phyloP scores from a whole-genome alignment of 1,284 basidiomycete species.

The Ustilago sp. region DNA sequence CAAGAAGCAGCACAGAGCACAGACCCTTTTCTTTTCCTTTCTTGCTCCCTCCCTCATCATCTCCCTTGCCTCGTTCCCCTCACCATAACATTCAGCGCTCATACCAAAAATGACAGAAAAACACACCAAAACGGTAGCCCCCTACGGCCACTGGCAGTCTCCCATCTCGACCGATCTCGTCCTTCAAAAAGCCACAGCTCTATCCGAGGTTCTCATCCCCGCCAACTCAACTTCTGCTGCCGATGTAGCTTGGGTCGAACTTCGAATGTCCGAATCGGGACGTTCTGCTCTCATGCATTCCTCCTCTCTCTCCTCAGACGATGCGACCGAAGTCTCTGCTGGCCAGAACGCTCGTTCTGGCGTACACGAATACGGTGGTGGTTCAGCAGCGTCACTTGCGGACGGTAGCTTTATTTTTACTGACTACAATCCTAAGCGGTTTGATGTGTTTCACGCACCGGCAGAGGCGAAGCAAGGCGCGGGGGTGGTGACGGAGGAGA shows the following conservation, averaged over 20 bases:
- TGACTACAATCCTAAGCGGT: slow-evolving; percentile 48
- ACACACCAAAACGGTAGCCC: slow-evolving; percentile 41
- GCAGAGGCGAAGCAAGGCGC: slow-evolving; percentile 69
- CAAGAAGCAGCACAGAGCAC: slow-evolving; percentile 19
- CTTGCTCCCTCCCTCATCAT: background rate
- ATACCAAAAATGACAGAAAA: background rate
- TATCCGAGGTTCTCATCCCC: slow-evolving; percentile 44
- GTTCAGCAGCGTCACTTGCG: slow-evolving; percentile 45
- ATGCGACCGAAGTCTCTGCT: slow-evolving; percentile 33
- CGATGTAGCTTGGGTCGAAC: slow-evolving; percentile 76
- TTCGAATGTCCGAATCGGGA: slow-evolving; percentile 76
- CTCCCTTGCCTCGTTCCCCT: background rate
- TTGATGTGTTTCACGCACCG: slow-evolving; percentile 26
- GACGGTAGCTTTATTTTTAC: slow-evolving; percentile 54
- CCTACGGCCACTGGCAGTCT: slow-evolving; percentile 72
- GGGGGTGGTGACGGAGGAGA: slow-evolving; percentile 75
- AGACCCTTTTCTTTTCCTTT: slow-evolving; percentile 15
- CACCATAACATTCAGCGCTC: background rate
- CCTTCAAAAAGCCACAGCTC: slow-evolving; percentile 71
- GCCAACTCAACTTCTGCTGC: slow-evolving; percentile 48
- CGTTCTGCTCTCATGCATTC: slow-evolving; percentile 74
- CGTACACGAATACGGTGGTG: slow-evolving; percentile 66
- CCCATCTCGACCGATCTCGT: slow-evolving; percentile 75
- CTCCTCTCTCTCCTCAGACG: slow-evolving; percentile 52
- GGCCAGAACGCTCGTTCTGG: slow-evolving; percentile 54